These are phyloP conservation scores for Apocynum venetum DNA, from an alignment of 257 asterid species.

Conservation along the genomic window DNA sequence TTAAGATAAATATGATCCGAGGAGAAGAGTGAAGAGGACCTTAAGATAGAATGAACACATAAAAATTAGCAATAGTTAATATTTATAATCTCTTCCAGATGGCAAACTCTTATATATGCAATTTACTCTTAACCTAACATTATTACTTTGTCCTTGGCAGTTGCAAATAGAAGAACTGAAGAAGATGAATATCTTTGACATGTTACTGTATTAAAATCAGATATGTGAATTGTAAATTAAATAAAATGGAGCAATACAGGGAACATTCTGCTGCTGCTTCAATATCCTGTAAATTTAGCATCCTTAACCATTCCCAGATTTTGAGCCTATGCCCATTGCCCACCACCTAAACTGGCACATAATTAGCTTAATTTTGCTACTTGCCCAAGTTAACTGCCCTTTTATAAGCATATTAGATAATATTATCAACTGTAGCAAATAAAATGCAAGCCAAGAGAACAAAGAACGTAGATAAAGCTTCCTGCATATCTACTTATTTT, in stretches of 20 bases:
- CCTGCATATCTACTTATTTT: not conserved
- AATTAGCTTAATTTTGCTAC: not conserved
- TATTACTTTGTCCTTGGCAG: not conserved
- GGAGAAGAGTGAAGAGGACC: not conserved
- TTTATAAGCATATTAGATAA: not conserved
- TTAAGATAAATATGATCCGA: not conserved
- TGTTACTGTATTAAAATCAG: not conserved
- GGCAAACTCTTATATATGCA: not conserved
- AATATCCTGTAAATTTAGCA: not conserved
- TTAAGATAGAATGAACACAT: not conserved
- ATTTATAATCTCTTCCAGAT: not conserved
- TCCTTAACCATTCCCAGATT: conserved; percentile 26
- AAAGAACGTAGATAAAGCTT: not conserved
- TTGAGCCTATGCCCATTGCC: conserved; percentile 31
- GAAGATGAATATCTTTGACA: not conserved
- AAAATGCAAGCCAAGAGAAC: not conserved
- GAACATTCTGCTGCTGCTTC: not conserved
- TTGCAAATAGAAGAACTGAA: not conserved
- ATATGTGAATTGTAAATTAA: not conserved
- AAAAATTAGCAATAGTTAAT: not conserved
- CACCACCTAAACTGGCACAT: not conserved
- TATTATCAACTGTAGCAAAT: not conserved
- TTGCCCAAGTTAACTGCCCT: not conserved
- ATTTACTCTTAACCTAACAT: not conserved
- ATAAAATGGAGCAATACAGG: not conserved